Percentiles rank a stretch among this genome's conserved stretches.
Evolutionary conservation across 2,329 filamentous ascomycete genomes (phyloP).

Genomic region (Zymoseptoria brevis): DNA sequence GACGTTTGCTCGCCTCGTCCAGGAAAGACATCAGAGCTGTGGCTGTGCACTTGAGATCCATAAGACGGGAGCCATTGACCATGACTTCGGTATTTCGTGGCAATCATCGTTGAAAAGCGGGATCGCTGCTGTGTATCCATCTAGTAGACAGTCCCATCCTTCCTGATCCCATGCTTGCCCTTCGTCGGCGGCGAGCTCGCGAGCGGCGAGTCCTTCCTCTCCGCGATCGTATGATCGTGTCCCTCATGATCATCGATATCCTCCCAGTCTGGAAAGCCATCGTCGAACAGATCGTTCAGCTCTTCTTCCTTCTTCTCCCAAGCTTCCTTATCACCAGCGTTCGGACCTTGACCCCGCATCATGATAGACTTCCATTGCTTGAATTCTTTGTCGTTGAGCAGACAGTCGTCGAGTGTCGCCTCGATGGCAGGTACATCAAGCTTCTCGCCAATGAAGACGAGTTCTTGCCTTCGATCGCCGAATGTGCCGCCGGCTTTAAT

Average conservation of each 20-base stretch:
- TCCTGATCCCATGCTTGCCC: slow-evolving; percentile 16
- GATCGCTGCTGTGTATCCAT: not conserved
- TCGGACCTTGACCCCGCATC: slow-evolving; percentile 13
- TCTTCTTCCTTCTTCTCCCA: slow-evolving; percentile 26
- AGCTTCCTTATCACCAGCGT: slow-evolving; percentile 8
- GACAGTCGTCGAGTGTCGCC: slow-evolving; percentile 49
- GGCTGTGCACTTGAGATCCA: not conserved
- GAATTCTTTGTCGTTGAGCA: slow-evolving; percentile 54
- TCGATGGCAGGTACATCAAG: slow-evolving; percentile 48
- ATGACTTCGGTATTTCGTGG: too few relatives aligned
- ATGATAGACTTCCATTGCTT: slow-evolving; percentile 32
- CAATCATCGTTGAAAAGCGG: too few relatives aligned
- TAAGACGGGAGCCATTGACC: too few relatives aligned
- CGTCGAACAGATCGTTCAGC: slow-evolving; percentile 37
- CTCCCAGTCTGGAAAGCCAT: slow-evolving; percentile 27
- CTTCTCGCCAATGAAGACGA: slow-evolving; percentile 65
- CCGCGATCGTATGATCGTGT: slow-evolving; percentile 16
- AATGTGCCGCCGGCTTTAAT: slow-evolving; percentile 44
- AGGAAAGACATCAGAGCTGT: not conserved
- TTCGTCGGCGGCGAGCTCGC: slow-evolving; percentile 4
- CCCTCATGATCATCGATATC: slow-evolving; percentile 12
- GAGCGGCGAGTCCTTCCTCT: slow-evolving; percentile 13
- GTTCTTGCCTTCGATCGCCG: slow-evolving; percentile 63
- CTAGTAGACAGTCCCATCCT: slow-evolving; percentile 16
- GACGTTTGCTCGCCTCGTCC: not conserved